phyloP scores from a whole-genome alignment of 129 eudicot genomes.

The Mikania micrantha region DNA sequence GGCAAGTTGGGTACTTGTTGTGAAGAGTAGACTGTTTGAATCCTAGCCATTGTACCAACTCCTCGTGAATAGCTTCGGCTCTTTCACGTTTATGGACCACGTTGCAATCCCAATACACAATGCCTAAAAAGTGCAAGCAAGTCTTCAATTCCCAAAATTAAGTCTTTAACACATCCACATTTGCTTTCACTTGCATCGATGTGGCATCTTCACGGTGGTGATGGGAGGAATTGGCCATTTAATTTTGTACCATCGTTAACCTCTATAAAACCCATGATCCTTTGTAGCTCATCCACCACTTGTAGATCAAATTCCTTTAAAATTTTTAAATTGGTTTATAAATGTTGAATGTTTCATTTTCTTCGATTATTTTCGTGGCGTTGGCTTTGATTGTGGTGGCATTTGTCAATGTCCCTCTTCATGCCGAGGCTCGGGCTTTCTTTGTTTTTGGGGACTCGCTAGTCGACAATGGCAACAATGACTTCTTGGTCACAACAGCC shows the following conservation, averaged over 20 bases:
- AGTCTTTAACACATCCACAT: slow-evolving; percentile 4
- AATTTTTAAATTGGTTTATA: slow-evolving; percentile 1
- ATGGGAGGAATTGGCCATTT: slow-evolving; percentile 29
- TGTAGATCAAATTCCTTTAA: background rate
- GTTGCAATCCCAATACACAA: slow-evolving; percentile 19
- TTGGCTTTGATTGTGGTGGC: background rate
- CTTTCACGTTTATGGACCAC: slow-evolving; percentile 13
- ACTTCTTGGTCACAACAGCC: slow-evolving; percentile 53
- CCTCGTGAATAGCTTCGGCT: background rate
- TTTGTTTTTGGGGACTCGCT: slow-evolving; percentile 64
- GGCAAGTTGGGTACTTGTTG: background rate
- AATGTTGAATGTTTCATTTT: slow-evolving; percentile 16
- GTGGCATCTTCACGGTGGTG: slow-evolving; percentile 10
- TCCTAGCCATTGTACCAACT: slow-evolving; percentile 20
- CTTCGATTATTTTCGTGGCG: slow-evolving; percentile 2
- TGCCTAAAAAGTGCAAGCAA: slow-evolving; percentile 28
- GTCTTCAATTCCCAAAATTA: slow-evolving; percentile 23
- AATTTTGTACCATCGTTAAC: slow-evolving; percentile 17
- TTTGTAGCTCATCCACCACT: background rate
- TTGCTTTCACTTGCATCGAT: slow-evolving; percentile 17
- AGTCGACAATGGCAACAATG: slow-evolving; percentile 70
- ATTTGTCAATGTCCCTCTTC: slow-evolving; percentile 16
- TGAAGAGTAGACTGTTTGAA: slow-evolving; percentile 6
- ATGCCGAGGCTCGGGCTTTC: slow-evolving; percentile 40
- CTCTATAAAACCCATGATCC: slow-evolving; percentile 14